Base-by-base conservation (phyloP, 441 rosid genomes). In the Pelargonium cotyledonis region DNA sequence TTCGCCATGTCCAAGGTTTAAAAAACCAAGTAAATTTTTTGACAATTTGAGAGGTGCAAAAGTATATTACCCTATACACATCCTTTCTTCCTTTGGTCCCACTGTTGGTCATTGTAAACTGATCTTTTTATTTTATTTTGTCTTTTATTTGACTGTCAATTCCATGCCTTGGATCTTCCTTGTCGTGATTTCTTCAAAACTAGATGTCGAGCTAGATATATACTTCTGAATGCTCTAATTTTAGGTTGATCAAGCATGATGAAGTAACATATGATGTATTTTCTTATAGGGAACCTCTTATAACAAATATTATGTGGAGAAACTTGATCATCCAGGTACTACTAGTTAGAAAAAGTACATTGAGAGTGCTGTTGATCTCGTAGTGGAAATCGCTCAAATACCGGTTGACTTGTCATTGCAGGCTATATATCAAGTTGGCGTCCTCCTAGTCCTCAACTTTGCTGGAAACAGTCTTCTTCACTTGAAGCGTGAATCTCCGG, bases 221-320 rank as follows among this genome's bases (percentile, higher is more conserved):
- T 49, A n/a, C 4, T 31, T 12, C 57, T 49, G 57, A 49, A 14
- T 14, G 57, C 14, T 49, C 18, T n/a, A 49, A 58, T 58, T 58
- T 58, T 2, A 21, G 63, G 11, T 58, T 10, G 23, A 10, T 58
- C n/a, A 8, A 10, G 21, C 63, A 21, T 58, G 63, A 58, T 58
- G 51, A 61, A 58, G 35, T 46, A 41, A 63, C 5, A 55, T 73
- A 26, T 19, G 2, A 58, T 19, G 0, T 58, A 58, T 21, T 51
- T 62, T 16, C 19, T 5, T 68, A 12, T 66, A 95, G 98, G 77
- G 99, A 92, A 78, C 96, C 99, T 67, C 90, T 95, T 38, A 84
- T 91, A 63, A 89, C 96, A 38, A 94, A 91, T 75, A 88, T 89
- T 77, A 94, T 94, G 95, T 95, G 99, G 98, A 89, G 98, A 81